phyloP scores from a whole-genome alignment of 106 monocot species.

The Allium fistulosum region DNA sequence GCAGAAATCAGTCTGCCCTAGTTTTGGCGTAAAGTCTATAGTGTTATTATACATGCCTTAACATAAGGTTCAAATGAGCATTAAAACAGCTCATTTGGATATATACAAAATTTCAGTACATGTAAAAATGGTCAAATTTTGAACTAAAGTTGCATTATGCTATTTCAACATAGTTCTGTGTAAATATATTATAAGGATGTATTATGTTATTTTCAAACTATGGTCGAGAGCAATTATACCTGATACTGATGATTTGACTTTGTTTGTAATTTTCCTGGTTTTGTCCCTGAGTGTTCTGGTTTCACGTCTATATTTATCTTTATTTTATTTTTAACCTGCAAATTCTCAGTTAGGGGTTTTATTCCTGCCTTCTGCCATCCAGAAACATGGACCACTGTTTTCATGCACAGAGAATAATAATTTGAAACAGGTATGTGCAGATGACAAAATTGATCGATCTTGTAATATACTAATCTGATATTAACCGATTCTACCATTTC shows the following conservation, averaged over 20 bases:
- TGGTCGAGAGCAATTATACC: neutral
- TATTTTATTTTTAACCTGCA: neutral
- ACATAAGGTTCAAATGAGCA: too few relatives aligned
- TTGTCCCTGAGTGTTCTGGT: neutral
- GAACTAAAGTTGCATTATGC: too few relatives aligned
- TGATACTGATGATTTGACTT: neutral
- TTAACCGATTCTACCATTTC: neutral
- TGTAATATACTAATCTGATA: neutral
- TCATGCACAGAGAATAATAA: slow-evolving; percentile 50
- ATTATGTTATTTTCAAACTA: neutral
- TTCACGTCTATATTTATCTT: neutral
- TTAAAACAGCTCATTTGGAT: too few relatives aligned
- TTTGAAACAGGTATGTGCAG: slow-evolving; percentile 16
- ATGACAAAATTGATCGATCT: neutral
- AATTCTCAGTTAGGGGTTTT: slow-evolving; percentile 71
- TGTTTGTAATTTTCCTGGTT: neutral
- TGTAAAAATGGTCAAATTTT: too few relatives aligned
- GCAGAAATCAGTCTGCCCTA: too few relatives aligned
- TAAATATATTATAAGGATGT: neutral
- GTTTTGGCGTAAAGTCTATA: too few relatives aligned
- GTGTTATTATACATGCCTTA: too few relatives aligned
- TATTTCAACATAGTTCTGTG: neutral
- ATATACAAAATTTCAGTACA: too few relatives aligned
- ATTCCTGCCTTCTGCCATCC: slow-evolving; percentile 50
- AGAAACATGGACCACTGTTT: slow-evolving; percentile 23